phyloP scores from a whole-genome alignment of 192 early-diverging fungal species.

The Cetraspora pellucida region DNA sequence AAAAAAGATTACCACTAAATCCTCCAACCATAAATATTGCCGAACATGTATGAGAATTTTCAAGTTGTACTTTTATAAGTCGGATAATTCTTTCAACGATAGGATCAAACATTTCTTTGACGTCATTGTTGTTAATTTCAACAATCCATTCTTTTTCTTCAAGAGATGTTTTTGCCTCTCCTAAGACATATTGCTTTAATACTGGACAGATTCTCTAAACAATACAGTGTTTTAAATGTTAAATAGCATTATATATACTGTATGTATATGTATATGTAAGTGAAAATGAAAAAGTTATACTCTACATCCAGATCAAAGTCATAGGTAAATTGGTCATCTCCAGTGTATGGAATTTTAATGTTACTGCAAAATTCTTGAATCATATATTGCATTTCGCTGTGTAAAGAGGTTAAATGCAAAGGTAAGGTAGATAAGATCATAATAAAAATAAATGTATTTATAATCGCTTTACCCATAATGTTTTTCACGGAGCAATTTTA shows the following conservation, averaged over 20 bases:
- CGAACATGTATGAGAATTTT: slow-evolving; percentile 34
- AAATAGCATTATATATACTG: too few species aligned
- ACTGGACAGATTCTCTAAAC: neutral
- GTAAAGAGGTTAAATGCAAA: neutral
- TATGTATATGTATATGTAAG: too few species aligned
- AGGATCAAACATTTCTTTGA: slow-evolving; percentile 53
- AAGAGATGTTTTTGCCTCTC: neutral
- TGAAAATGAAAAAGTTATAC: too few species aligned
- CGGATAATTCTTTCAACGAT: slow-evolving; percentile 42
- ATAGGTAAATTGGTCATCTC: neutral
- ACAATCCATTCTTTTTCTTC: slow-evolving; percentile 21
- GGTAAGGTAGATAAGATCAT: too few species aligned
- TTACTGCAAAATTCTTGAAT: slow-evolving; percentile 16
- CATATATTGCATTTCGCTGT: slow-evolving; percentile 2
- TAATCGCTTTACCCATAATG: slow-evolving; percentile 2
- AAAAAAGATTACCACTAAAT: slow-evolving; percentile 35
- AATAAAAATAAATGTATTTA: too few species aligned
- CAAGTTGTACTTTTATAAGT: slow-evolving; percentile 49
- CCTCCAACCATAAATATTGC: slow-evolving; percentile 56
- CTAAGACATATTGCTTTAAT: neutral
- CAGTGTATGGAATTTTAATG: slow-evolving; percentile 18
- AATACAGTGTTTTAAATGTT: too few species aligned
- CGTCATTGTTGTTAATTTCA: neutral
- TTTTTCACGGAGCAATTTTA: slow-evolving; percentile 6
- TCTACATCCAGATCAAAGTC: slow-evolving; percentile 9